These are phyloP conservation scores for Nephelium lappaceum DNA, from an alignment of 345 rosid genomes.

Conservation along the genomic window DNA sequence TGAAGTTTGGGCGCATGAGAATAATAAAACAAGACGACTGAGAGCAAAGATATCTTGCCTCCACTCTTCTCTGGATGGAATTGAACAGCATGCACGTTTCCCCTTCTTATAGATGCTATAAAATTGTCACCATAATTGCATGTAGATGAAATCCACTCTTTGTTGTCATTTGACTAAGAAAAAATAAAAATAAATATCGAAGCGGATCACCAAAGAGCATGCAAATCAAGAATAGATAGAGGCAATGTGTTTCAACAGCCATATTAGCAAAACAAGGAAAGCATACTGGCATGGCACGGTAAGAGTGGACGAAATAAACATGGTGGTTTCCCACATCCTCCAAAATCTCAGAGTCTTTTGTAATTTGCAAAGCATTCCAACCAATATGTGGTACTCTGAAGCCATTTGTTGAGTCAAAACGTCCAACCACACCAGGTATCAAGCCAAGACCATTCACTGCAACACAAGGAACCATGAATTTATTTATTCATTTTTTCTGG, in stretches of 20 bases:
- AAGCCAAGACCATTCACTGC: constrained; percentile 91
- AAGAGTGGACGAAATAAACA: constrained; percentile 97
- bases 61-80: constrained; percentile 99
- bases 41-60: constrained; percentile 49
- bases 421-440: constrained; percentile 90
- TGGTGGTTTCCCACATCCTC: constrained; percentile 82
- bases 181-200: constrained; percentile 7
- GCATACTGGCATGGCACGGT: constrained; percentile 83
- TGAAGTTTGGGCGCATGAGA: constrained; percentile 12
- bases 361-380: constrained; percentile 92
- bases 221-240: not conserved
- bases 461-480: constrained; percentile 17
- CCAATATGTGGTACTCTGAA: constrained; percentile 92
- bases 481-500: not conserved
- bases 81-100: constrained; percentile 97
- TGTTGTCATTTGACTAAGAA: constrained; percentile 67
- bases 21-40: constrained; percentile 9
- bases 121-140: constrained; percentile 82
- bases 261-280: constrained; percentile 7
- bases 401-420: constrained; percentile 79
- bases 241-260: not conserved
- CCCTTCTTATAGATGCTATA: constrained; percentile 86
- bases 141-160: constrained; percentile 90
- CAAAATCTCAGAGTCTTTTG: constrained; percentile 70
- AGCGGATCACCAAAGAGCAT: constrained; percentile 11